Percentiles rank a stretch among this genome's conserved stretches.
phyloP scores from a whole-genome alignment of 768 basidiomycete genomes.

The Lentinula lateritia region DNA sequence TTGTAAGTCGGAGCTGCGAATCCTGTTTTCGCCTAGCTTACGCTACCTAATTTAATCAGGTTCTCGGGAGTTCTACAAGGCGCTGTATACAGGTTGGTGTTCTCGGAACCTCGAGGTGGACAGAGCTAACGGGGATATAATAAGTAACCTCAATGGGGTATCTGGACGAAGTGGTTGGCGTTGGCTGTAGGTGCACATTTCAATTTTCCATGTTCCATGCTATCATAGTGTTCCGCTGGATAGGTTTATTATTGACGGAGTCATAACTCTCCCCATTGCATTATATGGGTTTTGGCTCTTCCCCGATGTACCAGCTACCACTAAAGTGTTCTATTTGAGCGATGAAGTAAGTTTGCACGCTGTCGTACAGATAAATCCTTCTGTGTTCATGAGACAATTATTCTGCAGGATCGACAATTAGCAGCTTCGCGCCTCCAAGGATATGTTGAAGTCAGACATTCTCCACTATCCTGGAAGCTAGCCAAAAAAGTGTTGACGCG shows the following conservation, averaged over 20 bases:
- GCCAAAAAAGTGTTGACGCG: constrained; percentile 44
- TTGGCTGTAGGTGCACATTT: constrained; percentile 44
- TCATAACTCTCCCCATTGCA: constrained; percentile 70
- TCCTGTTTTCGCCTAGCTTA: not conserved
- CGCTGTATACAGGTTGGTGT: constrained; percentile 48
- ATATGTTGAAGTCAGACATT: constrained; percentile 32
- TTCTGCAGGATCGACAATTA: constrained; percentile 47
- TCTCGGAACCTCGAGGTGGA: not conserved
- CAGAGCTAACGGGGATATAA: not conserved
- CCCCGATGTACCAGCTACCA: constrained; percentile 64
- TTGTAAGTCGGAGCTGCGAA: constrained; percentile 32
- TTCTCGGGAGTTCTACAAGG: constrained; percentile 65
- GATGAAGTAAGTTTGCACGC: constrained; percentile 36
- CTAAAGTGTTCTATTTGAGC: constrained; percentile 58
- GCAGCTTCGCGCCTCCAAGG: constrained; percentile 43
- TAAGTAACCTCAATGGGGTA: constrained; percentile 46
- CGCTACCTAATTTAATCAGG: constrained; percentile 21
- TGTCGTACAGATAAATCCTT: constrained; percentile 6
- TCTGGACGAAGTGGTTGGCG: constrained; percentile 60
- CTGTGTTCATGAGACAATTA: not conserved
- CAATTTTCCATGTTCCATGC: not conserved
- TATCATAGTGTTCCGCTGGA: not conserved
- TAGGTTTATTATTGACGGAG: constrained; percentile 64
- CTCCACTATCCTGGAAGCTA: constrained; percentile 40
- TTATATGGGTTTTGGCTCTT: constrained; percentile 69